Conservation (phyloP, 2,329 filamentous ascomycete species). For the Exserohilum rostratum region DNA sequence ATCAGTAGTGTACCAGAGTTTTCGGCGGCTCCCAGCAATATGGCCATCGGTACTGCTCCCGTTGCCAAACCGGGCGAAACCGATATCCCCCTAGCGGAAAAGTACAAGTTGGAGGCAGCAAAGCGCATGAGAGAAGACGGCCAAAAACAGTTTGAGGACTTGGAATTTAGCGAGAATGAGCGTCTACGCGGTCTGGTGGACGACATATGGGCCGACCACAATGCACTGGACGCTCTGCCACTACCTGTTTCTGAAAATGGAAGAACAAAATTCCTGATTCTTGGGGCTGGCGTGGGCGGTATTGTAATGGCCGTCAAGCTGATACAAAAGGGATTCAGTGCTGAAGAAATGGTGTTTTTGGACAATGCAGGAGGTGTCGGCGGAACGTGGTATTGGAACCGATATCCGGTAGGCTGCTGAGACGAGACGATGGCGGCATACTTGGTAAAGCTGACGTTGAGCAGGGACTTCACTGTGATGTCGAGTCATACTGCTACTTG, state of each 20-base stretch:
- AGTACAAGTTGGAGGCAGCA: constrained; percentile 19
- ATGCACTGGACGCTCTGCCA: constrained; percentile 15
- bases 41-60: neutral
- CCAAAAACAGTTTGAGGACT: constrained; percentile 16
- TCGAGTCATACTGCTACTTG: constrained; percentile 64
- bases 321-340: constrained; percentile 42
- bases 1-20: no score
- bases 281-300: constrained; percentile 52
- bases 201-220: constrained; percentile 24
- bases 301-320: constrained; percentile 49
- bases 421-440: no score
- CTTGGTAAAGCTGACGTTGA: neutral
- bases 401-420: constrained; percentile 13
- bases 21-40: constrained; percentile 53
- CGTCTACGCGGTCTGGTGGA: constrained; percentile 17
- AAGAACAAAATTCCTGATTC: constrained; percentile 37
- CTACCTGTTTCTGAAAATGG: constrained; percentile 8
- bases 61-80: constrained; percentile 13
- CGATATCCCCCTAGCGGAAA: constrained; percentile 15
- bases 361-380: constrained; percentile 55
- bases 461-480: constrained; percentile 56
- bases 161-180: constrained; percentile 18
- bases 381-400: constrained; percentile 57
- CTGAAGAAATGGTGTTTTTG: constrained; percentile 47
- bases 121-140: constrained; percentile 23